phyloP scores from a whole-genome alignment of 2,329 filamentous ascomycete genomes.

The Lachnellula occidentalis region DNA sequence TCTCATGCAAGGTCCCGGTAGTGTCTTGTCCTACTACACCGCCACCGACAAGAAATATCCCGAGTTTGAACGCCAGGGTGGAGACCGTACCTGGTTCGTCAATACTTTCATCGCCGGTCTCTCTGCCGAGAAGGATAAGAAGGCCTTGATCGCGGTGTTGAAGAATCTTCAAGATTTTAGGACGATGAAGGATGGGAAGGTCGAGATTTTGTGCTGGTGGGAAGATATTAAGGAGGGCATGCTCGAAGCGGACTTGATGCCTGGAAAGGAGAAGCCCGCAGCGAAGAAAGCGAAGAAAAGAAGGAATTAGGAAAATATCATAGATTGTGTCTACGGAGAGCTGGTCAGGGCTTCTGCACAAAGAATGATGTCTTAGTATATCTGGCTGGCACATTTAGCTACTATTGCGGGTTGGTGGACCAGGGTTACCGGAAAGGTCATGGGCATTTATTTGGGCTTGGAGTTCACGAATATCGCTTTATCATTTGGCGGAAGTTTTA shows the following conservation, averaged over 20 bases:
- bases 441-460: too few species aligned
- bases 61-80: background rate
- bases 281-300: background rate
- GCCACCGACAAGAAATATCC: slow-evolving; percentile 5
- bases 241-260: slow-evolving; percentile 6
- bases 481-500: too few species aligned
- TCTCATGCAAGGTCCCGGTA: slow-evolving; percentile 5
- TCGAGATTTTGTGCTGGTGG: slow-evolving; percentile 22
- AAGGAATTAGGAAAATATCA: background rate
- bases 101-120: slow-evolving; percentile 20
- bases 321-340: background rate
- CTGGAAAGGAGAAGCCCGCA: background rate
- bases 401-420: too few species aligned
- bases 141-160: slow-evolving; percentile 14
- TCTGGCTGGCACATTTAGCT: too few species aligned
- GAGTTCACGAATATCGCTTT: too few species aligned
- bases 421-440: too few species aligned
- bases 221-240: slow-evolving; percentile 16
- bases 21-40: background rate
- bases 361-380: too few species aligned
- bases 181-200: slow-evolving; percentile 10
- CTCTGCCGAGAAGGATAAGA: slow-evolving; percentile 1
- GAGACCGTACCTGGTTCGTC: slow-evolving; percentile 16
- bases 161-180: slow-evolving; percentile 8
- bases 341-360: too few species aligned